Conservation (phyloP, 164 flowering plant genomes). For the Sextonia rubra region DNA sequence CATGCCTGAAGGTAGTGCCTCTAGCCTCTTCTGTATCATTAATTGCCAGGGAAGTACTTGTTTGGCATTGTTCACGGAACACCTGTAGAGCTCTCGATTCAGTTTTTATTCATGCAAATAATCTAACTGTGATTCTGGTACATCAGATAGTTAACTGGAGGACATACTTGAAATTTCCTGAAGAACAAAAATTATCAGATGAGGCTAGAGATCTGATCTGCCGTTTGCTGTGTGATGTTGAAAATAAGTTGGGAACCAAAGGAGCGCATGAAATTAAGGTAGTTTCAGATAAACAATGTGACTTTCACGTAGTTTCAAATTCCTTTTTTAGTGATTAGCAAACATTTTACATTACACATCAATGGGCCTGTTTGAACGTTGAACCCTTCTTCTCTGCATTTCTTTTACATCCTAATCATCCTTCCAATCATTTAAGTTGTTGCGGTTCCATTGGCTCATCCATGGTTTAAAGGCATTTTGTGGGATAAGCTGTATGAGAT, state of each 20-base stretch:
- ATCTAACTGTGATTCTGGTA: conserved; percentile 11
- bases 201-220: conserved; percentile 80
- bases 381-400: background rate
- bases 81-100: background rate
- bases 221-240: conserved; percentile 80
- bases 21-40: background rate
- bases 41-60: background rate
- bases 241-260: conserved; percentile 66
- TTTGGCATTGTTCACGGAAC: background rate
- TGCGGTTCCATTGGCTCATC: conserved; percentile 45
- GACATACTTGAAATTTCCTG: conserved; percentile 85
- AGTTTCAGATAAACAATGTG: background rate
- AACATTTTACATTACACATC: background rate
- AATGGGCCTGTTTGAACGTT: background rate
- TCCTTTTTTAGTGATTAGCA: background rate
- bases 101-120: background rate
- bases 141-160: conserved; percentile 83
- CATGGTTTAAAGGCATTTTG: conserved; percentile 54
- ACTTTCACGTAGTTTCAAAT: background rate
- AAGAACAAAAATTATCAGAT: conserved; percentile 70
- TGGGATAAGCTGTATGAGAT: conserved; percentile 74
- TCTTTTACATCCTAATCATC: background rate
- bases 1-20: conserved; percentile 72
- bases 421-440: background rate
- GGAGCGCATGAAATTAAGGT: conserved; percentile 92